Evolutionary conservation across 2,329 filamentous ascomycete species (phyloP).

Genomic region (Aaosphaeria pasadenensis): DNA sequence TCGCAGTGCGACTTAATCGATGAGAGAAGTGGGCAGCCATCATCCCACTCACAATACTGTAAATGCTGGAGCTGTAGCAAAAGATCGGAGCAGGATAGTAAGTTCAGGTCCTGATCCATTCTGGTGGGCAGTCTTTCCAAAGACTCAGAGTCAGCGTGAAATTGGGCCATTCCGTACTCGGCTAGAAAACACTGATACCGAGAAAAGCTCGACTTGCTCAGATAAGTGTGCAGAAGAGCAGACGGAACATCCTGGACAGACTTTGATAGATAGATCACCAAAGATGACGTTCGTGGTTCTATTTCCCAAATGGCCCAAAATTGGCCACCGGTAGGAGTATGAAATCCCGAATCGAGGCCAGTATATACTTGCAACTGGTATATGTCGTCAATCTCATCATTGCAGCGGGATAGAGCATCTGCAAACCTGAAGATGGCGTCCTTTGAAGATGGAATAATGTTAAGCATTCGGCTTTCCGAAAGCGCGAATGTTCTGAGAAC

Average conservation of each 20-base stretch:
- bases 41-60: conserved; percentile 29
- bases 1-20: conserved; percentile 25
- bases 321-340: conserved; percentile 27
- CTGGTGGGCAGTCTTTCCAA: conserved; percentile 19
- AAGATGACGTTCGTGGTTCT: conserved; percentile 22
- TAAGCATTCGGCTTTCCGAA: conserved; percentile 11
- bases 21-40: conserved; percentile 26
- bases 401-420: conserved; percentile 15
- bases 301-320: conserved; percentile 37
- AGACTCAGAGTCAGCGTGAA: conserved; percentile 5
- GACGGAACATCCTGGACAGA: conserved; percentile 27
- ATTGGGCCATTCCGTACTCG: conserved; percentile 23
- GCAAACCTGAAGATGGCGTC: conserved; percentile 22
- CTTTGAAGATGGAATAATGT: conserved; percentile 17
- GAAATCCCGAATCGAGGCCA: conserved; percentile 39
- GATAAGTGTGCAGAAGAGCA: conserved; percentile 30
- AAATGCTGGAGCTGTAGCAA: conserved; percentile 33
- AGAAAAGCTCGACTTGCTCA: conserved; percentile 31
- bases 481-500: conserved; percentile 13
- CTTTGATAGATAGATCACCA: conserved; percentile 36
- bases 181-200: conserved; percentile 35
- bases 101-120: conserved; percentile 29
- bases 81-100: conserved; percentile 33
- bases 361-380: conserved; percentile 29
- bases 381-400: conserved; percentile 24